Evolutionary conservation across 2,329 filamentous ascomycete species (phyloP), one percentile per base, ranked within the genome.

Genomic region (Onygena corvina): DNA sequence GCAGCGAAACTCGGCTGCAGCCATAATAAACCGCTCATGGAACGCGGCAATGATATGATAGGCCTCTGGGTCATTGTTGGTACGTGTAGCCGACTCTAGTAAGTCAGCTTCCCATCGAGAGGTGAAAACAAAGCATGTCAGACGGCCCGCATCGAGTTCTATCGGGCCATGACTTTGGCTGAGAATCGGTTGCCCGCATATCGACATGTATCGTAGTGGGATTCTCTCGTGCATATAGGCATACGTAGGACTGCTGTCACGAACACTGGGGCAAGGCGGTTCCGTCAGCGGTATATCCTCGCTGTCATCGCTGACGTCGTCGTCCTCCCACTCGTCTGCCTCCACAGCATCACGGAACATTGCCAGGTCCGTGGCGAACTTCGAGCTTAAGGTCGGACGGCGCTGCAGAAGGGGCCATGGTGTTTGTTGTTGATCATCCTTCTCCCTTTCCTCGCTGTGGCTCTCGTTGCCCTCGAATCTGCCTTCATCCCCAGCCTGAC

Each of bases 111-210:
- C 53, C 56, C 56, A 59, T 14, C 49, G 49, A 20, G 56, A 56
- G 6, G 55, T 52, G 25, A 56, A 57, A 23, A 56, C 51, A 9
- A 58, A 46, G 27, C 53, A 52, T 20, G 40, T 47, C 7, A 59
- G 35, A 11, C 47, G 53, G 45, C 44, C 46, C n/a, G 50, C 44
- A 16, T 47, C 30, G 30, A 47, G 33, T 12, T 49, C 42, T 16
- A 35, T 27, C 7, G 49, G 38, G 9, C 16, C 38, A 8, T 8
- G 21, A 27, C 38, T 16, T 29, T 50, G 31, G 20, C 25, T 46
- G n/a, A 58, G 36, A 23, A 49, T 52, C 3, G 58, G 58, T 23
- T 52, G 47, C n/a, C 58, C 58, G 20, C 52, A 48, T 35, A 56
- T 54, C 12, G 52, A 49, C 2, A 49, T 51, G 9, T 53, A 47